These are phyloP conservation scores for Ammopiptanthus mongolicus DNA, from an alignment of 306 rosid genomes.

Conservation along the genomic window DNA sequence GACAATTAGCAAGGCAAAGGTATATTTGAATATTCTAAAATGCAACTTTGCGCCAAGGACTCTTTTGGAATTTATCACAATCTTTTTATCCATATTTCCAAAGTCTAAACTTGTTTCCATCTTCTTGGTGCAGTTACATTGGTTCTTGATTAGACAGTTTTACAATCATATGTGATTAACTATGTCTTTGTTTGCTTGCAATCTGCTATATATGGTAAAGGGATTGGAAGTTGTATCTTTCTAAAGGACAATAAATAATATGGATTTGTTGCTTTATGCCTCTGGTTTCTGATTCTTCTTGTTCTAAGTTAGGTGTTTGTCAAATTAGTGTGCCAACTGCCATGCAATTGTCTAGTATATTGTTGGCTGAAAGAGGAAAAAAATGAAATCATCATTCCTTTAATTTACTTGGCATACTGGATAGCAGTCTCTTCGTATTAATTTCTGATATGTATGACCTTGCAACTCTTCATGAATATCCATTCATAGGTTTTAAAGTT, in stretches of 20 bases:
- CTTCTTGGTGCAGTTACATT: not conserved
- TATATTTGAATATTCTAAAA: not conserved
- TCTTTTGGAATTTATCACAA: not conserved
- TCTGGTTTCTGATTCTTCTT: not conserved
- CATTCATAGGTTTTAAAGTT: slow-evolving; percentile 50
- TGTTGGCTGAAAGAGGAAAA: not conserved
- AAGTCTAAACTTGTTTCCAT: not conserved
- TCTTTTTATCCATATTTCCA: not conserved
- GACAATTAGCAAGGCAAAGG: not conserved
- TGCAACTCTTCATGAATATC: slow-evolving; percentile 11
- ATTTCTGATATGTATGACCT: not conserved
- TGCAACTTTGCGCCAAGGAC: not conserved
- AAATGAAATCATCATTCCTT: not conserved
- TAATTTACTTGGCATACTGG: not conserved
- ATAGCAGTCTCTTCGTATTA: not conserved
- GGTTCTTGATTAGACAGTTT: not conserved
- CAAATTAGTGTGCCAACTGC: not conserved
- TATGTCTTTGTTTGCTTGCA: not conserved
- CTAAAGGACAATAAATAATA: not conserved
- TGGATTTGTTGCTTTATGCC: not conserved
- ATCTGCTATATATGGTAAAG: not conserved
- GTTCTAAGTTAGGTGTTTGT: not conserved
- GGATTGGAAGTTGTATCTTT: not conserved
- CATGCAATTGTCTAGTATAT: not conserved
- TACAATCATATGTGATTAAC: not conserved